Base-by-base conservation (phyloP, 129 eudicot genomes). In the Flaveria bidentis region DNA sequence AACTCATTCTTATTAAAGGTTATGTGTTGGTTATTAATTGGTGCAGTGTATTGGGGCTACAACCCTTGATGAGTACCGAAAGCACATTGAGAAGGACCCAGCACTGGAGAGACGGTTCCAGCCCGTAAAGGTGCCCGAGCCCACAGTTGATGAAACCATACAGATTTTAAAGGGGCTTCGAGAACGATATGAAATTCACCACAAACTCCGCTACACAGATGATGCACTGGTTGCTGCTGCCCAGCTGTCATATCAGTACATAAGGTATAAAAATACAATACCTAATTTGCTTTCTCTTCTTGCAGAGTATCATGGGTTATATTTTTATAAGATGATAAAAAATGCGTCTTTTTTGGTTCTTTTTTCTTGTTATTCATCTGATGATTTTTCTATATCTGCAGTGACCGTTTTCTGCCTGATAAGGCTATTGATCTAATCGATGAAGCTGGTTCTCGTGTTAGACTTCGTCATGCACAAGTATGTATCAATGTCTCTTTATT, bases 81-180 rank as follows among this genome's bases (percentile, higher is more conserved):
- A 92, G 86, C 96, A 92, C 72, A 92, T 92, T 47, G 98, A 92
- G 84, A 92, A 92, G 77, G 98, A 92, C 76, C 96, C 98, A 0
- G 96, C 98, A 28, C 56, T 92, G 7, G 96, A 92, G 84, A 86
- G 98, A 81, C 82, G 96, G 64, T 92, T 92, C 71, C 98, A 92
- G 83, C 98, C 98, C 9, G 98, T 92, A 17, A 92, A 85, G 86
- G 98, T 92, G 46, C 98, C 98, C n/a, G 98, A 92, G 78, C 96
- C 98, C 3, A 82, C 89, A 22, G 98, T 92, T 53, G 96, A 92
- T 70, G 98, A 92, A 78, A 86, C 96, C 58, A 88, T 92, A 76
- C 89, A 88, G 85, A 92, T 90, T 71, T 73, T 92, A 46, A 88
- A 82, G 83, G 98, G 98, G 58, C 96, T 92, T 33, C 84, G 98